Percentiles rank a stretch among this genome's conserved stretches.
Conservation (phyloP, 176 grass and related monocot species). For the Eragrostis nindensis region DNA sequence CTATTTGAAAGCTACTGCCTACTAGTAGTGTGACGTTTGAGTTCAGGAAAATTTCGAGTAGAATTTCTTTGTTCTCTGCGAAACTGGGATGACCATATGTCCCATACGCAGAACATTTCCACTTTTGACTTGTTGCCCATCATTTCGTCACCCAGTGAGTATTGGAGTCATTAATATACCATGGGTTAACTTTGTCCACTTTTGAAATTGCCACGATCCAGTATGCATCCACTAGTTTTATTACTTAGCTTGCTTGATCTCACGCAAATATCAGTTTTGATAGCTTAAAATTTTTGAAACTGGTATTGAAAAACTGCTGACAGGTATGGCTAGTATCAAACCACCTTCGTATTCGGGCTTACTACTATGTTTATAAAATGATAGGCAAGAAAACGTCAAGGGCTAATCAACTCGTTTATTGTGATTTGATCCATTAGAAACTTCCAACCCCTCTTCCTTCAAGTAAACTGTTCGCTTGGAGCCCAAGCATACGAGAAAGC, state of each 20-base stretch:
- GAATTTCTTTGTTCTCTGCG: neutral
- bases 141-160: neutral
- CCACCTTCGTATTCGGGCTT: neutral
- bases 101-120: neutral
- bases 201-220: neutral
- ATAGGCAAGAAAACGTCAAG: neutral
- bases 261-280: neutral
- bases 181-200: neutral
- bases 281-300: neutral
- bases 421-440: neutral
- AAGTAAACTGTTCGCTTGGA: constrained; percentile 21
- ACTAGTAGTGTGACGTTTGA: neutral
- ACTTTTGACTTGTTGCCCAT: neutral
- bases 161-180: neutral
- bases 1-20: neutral
- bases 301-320: neutral
- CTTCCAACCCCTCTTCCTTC: neutral
- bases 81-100: neutral
- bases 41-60: neutral
- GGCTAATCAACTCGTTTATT: neutral
- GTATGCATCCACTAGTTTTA: neutral
- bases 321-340: neutral
- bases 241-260: neutral
- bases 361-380: too few relatives aligned
- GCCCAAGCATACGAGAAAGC: neutral